These are phyloP conservation scores for Chalciporus chontae DNA, from an alignment of 768 basidiomycete species.

Conservation along the genomic window DNA sequence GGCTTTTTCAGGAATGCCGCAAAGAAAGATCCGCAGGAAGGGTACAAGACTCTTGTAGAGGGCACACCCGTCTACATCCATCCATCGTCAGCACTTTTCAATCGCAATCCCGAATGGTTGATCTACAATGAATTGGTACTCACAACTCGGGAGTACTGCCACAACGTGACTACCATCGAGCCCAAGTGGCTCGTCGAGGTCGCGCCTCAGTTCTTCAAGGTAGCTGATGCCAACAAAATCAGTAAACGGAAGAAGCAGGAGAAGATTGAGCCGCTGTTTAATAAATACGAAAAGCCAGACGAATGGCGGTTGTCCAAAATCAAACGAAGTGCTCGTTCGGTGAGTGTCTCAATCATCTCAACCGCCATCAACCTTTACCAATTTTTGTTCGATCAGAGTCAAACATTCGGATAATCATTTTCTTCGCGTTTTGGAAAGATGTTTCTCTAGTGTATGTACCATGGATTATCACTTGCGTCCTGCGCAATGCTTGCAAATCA, in stretches of 20 bases:
- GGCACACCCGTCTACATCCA: conserved; percentile 99
- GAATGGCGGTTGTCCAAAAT: conserved; percentile 94
- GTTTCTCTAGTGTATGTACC: conserved; percentile 8
- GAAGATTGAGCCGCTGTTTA: conserved; percentile 94
- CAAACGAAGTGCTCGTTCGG: conserved; percentile 86
- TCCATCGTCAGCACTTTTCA: conserved; percentile 95
- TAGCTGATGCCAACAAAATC: conserved; percentile 96
- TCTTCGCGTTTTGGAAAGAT: background rate
- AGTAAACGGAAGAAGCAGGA: conserved; percentile 94
- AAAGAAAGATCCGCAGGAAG: conserved; percentile 97
- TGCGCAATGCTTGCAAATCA: background rate
- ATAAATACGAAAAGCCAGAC: conserved; percentile 93
- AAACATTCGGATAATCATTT: conserved; percentile 74
- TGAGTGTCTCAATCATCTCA: conserved; percentile 31
- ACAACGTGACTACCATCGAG: conserved; percentile 92
- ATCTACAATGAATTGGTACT: conserved; percentile 95
- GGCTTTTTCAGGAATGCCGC: conserved; percentile 98
- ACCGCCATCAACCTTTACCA: conserved; percentile 5
- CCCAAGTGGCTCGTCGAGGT: conserved; percentile 99
- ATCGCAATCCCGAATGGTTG: conserved; percentile 93
- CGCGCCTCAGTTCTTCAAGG: conserved; percentile 98
- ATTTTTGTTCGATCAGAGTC: conserved; percentile 50
- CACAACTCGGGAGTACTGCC: conserved; percentile 93
- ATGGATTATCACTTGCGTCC: conserved; percentile 6
- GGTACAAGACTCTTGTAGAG: conserved; percentile 96